Percentiles rank a stretch among this genome's conserved stretches.
Evolutionary conservation across 139 green algal genomes (phyloP).

Genomic region (Chlamydomonas applanata): DNA sequence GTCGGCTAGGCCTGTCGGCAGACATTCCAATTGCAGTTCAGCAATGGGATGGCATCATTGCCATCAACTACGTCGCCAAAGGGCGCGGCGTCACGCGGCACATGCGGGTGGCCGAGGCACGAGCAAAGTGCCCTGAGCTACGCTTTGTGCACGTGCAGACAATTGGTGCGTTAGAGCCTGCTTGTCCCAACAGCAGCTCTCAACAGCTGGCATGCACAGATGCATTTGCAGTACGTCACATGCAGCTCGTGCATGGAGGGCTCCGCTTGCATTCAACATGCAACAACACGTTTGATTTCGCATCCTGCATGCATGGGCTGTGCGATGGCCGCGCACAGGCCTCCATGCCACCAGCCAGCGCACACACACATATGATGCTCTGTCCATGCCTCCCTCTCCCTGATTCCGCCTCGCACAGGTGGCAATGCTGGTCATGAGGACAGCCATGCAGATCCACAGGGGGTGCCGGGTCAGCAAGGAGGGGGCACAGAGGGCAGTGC

Average conservation of each 20-base stretch:
- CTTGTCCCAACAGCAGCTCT: not conserved
- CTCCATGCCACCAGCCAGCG: too few relatives aligned
- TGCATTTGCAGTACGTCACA: not conserved
- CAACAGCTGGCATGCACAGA: not conserved
- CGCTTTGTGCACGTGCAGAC: constrained; percentile 84
- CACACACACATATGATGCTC: too few relatives aligned
- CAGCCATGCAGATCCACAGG: too few relatives aligned
- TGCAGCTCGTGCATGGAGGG: not conserved
- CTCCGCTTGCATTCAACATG: not conserved
- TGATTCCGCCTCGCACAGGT: too few relatives aligned
- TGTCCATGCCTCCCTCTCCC: too few relatives aligned
- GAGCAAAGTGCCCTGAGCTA: constrained; percentile 74
- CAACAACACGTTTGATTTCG: too few relatives aligned
- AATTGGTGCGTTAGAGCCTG: constrained; percentile 45
- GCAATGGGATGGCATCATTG: constrained; percentile 61
- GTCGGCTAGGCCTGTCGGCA: not conserved
- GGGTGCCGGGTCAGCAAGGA: too few relatives aligned
- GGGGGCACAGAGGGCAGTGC: too few relatives aligned
- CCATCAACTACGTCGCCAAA: constrained; percentile 89
- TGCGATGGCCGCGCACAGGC: too few relatives aligned
- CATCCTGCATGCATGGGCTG: too few relatives aligned
- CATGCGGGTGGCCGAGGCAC: constrained; percentile 72
- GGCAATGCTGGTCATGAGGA: too few relatives aligned
- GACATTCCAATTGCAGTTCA: constrained; percentile 9
- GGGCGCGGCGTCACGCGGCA: constrained; percentile 72